Percentiles rank a stretch among this genome's conserved stretches.
Evolutionary conservation across 106 monocot species (phyloP).

Genomic region (Triglochin maritima): DNA sequence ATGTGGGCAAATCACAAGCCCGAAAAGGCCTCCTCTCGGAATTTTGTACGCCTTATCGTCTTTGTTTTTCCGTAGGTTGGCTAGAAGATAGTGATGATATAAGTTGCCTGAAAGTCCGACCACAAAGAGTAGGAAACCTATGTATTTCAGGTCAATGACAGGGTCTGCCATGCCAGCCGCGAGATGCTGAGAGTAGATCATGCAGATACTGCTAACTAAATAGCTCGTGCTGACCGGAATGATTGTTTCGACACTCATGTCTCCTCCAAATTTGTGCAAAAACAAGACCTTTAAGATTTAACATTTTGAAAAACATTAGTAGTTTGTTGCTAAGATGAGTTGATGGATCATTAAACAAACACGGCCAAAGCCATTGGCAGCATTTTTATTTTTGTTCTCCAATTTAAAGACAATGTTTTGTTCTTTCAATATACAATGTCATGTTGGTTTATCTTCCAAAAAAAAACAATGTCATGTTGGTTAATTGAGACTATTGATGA

Average conservation of each 20-base stretch:
- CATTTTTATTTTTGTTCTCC: too few species aligned
- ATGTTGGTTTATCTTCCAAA: too few species aligned
- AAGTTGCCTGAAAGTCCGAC: conserved; percentile 71
- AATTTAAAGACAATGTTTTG: too few species aligned
- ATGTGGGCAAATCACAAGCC: conserved; percentile 67
- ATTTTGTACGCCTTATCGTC: conserved; percentile 65
- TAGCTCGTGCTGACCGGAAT: conserved; percentile 42
- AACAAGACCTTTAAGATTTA: conserved; percentile 53
- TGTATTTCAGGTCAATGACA: conserved; percentile 25
- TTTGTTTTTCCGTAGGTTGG: conserved; percentile 43
- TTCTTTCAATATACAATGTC: too few species aligned
- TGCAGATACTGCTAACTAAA: conserved; percentile 15
- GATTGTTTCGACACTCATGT: conserved; percentile 23
- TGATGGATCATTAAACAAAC: neutral
- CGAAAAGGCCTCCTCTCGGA: conserved; percentile 64
- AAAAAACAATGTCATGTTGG: too few species aligned
- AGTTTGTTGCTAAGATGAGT: neutral
- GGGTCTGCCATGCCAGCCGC: conserved; percentile 30
- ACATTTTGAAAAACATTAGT: neutral
- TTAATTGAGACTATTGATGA: too few species aligned
- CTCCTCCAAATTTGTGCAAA: conserved; percentile 56
- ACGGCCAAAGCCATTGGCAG: too few species aligned
- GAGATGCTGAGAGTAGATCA: conserved; percentile 60
- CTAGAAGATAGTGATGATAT: conserved; percentile 66
- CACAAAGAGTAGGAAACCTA: conserved; percentile 40